Conservation (phyloP, 1,139 yeast species). For the Yamadazyma mexicana region DNA sequence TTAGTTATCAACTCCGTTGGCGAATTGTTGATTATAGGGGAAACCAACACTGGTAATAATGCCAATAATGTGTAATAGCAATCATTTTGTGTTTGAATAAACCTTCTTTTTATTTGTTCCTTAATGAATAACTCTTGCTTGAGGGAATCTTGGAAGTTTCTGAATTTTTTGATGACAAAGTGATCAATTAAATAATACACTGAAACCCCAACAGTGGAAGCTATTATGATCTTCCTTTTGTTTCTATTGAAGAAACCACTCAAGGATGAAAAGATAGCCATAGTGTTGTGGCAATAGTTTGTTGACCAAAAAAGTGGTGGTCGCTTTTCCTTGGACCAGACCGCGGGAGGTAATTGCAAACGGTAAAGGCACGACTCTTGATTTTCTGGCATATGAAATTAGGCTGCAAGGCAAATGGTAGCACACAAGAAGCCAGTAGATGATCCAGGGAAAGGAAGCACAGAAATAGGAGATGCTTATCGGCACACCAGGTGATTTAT, state of each 20-base stretch:
- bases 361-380: neutral
- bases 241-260: slow-evolving; percentile 62
- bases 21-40: slow-evolving; percentile 60
- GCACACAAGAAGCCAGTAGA: no score
- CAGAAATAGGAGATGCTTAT: no score
- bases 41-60: slow-evolving; percentile 72
- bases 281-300: slow-evolving; percentile 10
- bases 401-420: neutral
- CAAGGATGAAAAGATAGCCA: slow-evolving; percentile 54
- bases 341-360: neutral
- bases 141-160: slow-evolving; percentile 66
- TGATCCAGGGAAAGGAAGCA: no score
- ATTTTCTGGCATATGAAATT: neutral
- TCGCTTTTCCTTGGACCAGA: neutral
- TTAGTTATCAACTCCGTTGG: slow-evolving; percentile 76
- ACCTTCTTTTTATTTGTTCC: slow-evolving; percentile 74
- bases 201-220: slow-evolving; percentile 60
- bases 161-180: slow-evolving; percentile 59
- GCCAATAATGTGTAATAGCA: slow-evolving; percentile 84
- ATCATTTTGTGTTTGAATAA: slow-evolving; percentile 90
- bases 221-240: slow-evolving; percentile 55
- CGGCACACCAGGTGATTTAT: no score
- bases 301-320: neutral
- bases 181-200: slow-evolving; percentile 58
- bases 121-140: slow-evolving; percentile 75